Percentiles rank a stretch among this genome's conserved stretches.
phyloP scores from a whole-genome alignment of 179 eudicot genomes.

The Sideroxylon spinosum region DNA sequence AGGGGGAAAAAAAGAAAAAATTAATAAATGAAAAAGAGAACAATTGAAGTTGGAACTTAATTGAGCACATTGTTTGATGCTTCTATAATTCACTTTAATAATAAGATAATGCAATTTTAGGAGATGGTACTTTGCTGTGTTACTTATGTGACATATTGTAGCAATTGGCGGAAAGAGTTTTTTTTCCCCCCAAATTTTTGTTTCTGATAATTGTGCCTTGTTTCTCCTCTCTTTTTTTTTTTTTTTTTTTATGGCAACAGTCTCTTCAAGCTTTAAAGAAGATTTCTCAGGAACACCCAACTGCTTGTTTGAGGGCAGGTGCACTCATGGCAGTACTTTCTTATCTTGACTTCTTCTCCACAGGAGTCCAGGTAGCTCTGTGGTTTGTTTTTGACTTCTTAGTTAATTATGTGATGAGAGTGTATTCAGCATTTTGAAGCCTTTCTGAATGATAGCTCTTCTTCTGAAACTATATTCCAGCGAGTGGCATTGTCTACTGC shows the following conservation, averaged over 20 bases:
- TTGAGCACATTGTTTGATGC: background rate
- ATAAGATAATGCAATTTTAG: background rate
- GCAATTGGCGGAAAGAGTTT: background rate
- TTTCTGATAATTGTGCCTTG: conserved; percentile 7
- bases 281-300: conserved; percentile 96
- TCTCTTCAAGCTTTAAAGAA: conserved; percentile 98
- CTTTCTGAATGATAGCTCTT: background rate
- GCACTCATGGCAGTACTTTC: conserved; percentile 98
- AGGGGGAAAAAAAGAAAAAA: background rate
- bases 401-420: conserved; percentile 5
- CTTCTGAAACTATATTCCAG: conserved; percentile 32
- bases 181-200: background rate
- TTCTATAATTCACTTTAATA: background rate
- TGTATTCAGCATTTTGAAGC: background rate
- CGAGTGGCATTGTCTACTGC: conserved; percentile 97
- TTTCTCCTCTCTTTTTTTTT: background rate
- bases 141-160: background rate
- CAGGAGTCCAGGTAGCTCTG: conserved; percentile 83
- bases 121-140: background rate
- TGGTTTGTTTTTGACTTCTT: background rate
- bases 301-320: conserved; percentile 97
- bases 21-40: background rate
- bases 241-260: conserved; percentile 31
- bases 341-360: conserved; percentile 97
- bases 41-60: background rate